phyloP scores from a whole-genome alignment of 495 filamentous ascomycete genomes.

The Xylaria palmicola region DNA sequence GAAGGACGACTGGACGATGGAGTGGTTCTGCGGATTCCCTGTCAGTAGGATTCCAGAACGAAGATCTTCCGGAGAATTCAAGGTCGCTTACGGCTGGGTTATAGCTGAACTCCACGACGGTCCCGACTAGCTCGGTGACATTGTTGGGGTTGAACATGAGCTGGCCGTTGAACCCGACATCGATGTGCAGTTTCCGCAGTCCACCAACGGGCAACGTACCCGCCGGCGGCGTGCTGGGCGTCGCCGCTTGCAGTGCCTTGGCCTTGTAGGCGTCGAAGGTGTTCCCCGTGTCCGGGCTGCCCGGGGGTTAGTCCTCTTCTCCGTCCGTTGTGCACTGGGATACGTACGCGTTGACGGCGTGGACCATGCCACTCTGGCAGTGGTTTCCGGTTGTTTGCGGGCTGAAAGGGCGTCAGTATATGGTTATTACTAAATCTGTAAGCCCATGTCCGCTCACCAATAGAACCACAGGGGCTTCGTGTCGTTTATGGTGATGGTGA shows the following conservation, averaged over 20 bases:
- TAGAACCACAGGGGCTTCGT: conserved; percentile 62
- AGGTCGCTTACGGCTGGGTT: conserved; percentile 23
- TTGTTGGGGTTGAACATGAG: conserved; percentile 39
- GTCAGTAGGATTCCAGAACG: not conserved
- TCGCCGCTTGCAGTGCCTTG: conserved; percentile 25
- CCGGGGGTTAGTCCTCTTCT: not conserved
- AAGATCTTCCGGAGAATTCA: conserved; percentile 8
- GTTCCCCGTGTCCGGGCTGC: conserved; percentile 32
- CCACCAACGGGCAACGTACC: conserved; percentile 35
- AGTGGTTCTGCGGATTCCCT: conserved; percentile 34
- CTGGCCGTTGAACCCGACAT: conserved; percentile 35
- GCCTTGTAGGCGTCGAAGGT: conserved; percentile 38
- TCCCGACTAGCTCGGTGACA: conserved; percentile 34
- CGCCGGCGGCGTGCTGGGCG: conserved; percentile 30
- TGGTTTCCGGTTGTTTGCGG: conserved; percentile 39
- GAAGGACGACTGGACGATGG: conserved; percentile 43
- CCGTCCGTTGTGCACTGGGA: not conserved
- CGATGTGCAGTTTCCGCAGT: conserved; percentile 32
- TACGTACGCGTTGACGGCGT: conserved; percentile 40
- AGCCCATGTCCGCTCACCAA: conserved; percentile 37
- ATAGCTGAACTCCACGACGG: conserved; percentile 40
- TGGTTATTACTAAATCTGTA: conserved; percentile 12
- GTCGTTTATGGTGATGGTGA: conserved; percentile 56
- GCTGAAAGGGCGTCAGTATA: conserved; percentile 17
- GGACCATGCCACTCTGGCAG: conserved; percentile 44